Conservation (phyloP, 345 rosid genomes). For the Populus nigra region DNA sequence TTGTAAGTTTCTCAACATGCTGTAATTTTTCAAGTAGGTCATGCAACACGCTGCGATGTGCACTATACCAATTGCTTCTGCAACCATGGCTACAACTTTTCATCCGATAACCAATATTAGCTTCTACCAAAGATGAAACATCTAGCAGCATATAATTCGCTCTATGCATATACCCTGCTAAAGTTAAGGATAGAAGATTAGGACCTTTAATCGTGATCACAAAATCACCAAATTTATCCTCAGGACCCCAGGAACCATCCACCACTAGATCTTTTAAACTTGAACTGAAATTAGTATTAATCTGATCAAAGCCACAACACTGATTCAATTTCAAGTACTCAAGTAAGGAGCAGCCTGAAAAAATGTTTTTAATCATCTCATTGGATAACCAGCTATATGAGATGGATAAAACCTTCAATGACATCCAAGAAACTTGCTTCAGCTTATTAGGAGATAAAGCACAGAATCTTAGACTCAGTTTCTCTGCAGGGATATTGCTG, state of each 20-base stretch:
- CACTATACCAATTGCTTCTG: no score
- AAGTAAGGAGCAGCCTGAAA: background rate
- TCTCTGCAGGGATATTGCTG: background rate
- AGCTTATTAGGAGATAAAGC: no score
- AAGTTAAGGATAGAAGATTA: background rate
- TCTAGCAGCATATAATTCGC: background rate
- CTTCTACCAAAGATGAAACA: background rate
- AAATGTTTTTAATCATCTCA: background rate
- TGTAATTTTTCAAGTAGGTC: background rate
- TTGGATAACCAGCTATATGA: no score
- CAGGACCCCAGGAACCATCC: background rate
- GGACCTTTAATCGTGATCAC: background rate
- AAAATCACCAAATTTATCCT: no score
- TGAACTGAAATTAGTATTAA: background rate
- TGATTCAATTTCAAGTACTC: slow-evolving; percentile 2
- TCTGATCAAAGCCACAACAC: background rate
- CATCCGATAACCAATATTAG: background rate
- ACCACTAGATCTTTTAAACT: slow-evolving; percentile 4
- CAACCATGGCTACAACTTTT: background rate
- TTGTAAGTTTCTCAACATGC: background rate
- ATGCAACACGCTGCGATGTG: background rate
- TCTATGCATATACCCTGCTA: background rate
- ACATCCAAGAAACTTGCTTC: background rate
- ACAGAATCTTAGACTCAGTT: background rate
- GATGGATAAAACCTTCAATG: background rate